phyloP scores from a whole-genome alignment of 2,329 filamentous ascomycete genomes.

The Ceratocystis cacaofunesta region DNA sequence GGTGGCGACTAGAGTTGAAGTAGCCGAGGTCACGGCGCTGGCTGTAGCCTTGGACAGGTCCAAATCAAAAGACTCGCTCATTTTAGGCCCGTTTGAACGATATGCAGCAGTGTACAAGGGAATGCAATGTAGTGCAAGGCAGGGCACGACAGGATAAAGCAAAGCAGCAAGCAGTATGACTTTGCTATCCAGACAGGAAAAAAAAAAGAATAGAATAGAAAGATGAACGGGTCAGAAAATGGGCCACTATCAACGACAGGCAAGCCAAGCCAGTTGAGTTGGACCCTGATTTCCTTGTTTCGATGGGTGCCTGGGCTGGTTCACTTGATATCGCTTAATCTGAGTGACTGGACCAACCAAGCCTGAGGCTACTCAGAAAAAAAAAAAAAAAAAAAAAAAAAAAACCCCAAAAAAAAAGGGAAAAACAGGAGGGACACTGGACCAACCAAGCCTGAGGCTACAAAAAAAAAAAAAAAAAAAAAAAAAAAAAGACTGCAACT shows the following conservation, averaged over 20 bases:
- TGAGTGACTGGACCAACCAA: not conserved
- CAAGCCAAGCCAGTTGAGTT: not conserved
- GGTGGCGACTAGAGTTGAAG: not conserved
- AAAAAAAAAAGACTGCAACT: not conserved
- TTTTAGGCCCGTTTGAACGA: not conserved
- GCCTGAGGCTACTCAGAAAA: not conserved
- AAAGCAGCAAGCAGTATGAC: not conserved
- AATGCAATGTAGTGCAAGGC: not conserved
- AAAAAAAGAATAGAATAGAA: not conserved
- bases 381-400: not conserved
- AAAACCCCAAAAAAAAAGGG: too few species aligned
- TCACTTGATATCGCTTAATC: constrained; percentile 1
- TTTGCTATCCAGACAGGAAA: not conserved
- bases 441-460: not conserved
- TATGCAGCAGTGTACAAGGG: not conserved
- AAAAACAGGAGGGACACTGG: too few species aligned
- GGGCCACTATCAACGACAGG: not conserved
- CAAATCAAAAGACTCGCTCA: not conserved
- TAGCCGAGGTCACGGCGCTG: not conserved
- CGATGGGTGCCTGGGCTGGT: not conserved
- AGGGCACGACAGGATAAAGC: not conserved
- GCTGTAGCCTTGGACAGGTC: not conserved
- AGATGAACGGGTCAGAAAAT: not conserved
- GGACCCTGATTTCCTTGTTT: not conserved
- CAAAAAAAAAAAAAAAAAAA: too few species aligned